Evolutionary conservation across 163 green algal genomes (phyloP), one percentile per base, ranked within the genome.

Genomic region (Volvox carteri): DNA sequence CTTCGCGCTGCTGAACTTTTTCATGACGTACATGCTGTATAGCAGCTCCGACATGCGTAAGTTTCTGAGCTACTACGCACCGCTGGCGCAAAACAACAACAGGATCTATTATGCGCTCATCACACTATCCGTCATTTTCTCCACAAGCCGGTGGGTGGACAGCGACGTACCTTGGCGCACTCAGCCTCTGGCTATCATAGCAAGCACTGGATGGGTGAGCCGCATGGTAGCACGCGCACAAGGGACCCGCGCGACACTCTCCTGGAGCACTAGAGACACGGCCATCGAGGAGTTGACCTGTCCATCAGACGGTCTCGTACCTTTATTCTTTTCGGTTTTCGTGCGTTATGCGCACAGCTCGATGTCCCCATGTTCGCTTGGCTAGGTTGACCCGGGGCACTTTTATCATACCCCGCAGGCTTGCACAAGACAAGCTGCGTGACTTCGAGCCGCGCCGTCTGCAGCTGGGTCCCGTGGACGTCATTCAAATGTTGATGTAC

Each of bases 1-100:
- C 42, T 92, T 92, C 16, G 78, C 91, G 54, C 70, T 93, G 73
- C 78, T 93, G 39, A 90, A 91, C 65, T 90, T 93, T 84, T 92
- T 90, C 85, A 86, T 91, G 84, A 92, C 91, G 19, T 93, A 92
- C 87, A 68, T 93, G 46, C 72, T 93, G 28, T 91, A 92, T 78
- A 37, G 37, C 39, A 72, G 67, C 67, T 58, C 35, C 46, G 39
- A 16, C 37, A 62, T 85, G 21, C 23, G 35, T 11, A 41, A 84
- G 44, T 88, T 80, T 48, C 68, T 88, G 41, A 21, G 33, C 44
- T 87, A 87, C 62, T 87, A 87, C 33, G 80, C 44, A 7, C 80
- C 80, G 8, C 33, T 87, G 23, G 83, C 80, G 73, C 60, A 81
- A 46, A 46, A 73, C 54, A 78, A 33, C 76, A 86, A 84, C 52